A percentile compares a stretch with the other conserved stretches of the same genome.
phyloP scores from a whole-genome alignment of 2,329 filamentous ascomycete species.

The Trichoderma atroviride region DNA sequence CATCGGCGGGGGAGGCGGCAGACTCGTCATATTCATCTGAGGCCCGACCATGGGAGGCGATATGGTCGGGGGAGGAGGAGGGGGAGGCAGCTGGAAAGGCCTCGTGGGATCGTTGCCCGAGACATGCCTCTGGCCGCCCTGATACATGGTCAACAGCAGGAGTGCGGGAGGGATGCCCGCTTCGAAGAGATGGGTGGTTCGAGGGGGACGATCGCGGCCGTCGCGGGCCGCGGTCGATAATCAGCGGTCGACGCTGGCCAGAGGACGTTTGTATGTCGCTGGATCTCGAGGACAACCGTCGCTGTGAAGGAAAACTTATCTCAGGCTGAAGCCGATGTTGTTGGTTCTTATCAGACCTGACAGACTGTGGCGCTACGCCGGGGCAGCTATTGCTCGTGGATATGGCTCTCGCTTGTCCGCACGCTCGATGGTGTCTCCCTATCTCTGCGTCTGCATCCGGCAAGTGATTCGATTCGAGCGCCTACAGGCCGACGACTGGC shows the following conservation, averaged over 20 bases:
- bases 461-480: conserved; percentile 1
- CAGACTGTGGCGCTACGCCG: not conserved
- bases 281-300: not conserved
- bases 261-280: not conserved
- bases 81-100: conserved; percentile 59
- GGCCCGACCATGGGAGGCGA: conserved; percentile 50
- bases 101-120: conserved; percentile 53
- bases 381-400: not conserved
- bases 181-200: not conserved
- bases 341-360: conserved; percentile 3
- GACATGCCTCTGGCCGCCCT: conserved; percentile 54
- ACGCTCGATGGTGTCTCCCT: not conserved
- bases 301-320: not conserved
- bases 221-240: conserved; percentile 17
- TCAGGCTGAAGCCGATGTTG: not conserved
- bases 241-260: not conserved
- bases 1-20: conserved; percentile 60
- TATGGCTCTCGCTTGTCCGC: not conserved
- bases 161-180: conserved; percentile 11
- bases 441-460: not conserved
- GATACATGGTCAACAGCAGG: conserved; percentile 52
- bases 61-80: conserved; percentile 58
- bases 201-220: conserved; percentile 18
- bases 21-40: conserved; percentile 51
- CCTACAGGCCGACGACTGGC: not conserved